Conservation (phyloP, 352 stramenopile species). For the Pythium sukuiense region DNA sequence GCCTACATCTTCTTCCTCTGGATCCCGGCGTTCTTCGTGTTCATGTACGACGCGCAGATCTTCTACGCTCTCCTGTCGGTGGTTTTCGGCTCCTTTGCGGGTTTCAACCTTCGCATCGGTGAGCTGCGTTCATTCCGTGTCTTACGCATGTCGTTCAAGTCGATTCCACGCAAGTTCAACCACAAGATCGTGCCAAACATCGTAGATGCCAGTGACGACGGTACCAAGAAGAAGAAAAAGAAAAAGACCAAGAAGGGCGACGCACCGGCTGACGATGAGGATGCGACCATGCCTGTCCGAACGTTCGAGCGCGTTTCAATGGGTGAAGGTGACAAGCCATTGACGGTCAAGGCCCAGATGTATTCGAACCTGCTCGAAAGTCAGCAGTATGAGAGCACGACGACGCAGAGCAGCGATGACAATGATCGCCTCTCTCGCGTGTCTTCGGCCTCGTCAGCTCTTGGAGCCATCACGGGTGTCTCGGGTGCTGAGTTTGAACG, state of each 20-base stretch:
- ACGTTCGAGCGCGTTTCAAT: conserved; percentile 80
- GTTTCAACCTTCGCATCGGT: conserved; percentile 83
- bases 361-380: conserved; percentile 75
- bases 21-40: conserved; percentile 78
- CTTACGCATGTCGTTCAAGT: conserved; percentile 82
- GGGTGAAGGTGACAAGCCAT: conserved; percentile 67
- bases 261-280: conserved; percentile 42
- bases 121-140: conserved; percentile 83
- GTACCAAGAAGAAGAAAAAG: conserved; percentile 74
- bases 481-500: conserved; percentile 79
- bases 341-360: conserved; percentile 79
- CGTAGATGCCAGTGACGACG: conserved; percentile 50
- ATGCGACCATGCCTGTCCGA: conserved; percentile 57
- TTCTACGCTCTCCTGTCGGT: conserved; percentile 79
- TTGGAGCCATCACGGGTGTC: conserved; percentile 71
- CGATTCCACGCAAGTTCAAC: conserved; percentile 84
- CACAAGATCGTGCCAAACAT: conserved; percentile 86
- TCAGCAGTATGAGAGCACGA: conserved; percentile 59
- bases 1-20: conserved; percentile 84
- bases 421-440: conserved; percentile 45
- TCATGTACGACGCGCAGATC: conserved; percentile 87
- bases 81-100: conserved; percentile 74
- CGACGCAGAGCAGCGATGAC: conserved; percentile 58
- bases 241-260: conserved; percentile 46
- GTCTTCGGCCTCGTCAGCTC: conserved; percentile 37